These are phyloP conservation scores for Fraxinus baroniana DNA, from an alignment of 305 asterid species.

Conservation along the genomic window DNA sequence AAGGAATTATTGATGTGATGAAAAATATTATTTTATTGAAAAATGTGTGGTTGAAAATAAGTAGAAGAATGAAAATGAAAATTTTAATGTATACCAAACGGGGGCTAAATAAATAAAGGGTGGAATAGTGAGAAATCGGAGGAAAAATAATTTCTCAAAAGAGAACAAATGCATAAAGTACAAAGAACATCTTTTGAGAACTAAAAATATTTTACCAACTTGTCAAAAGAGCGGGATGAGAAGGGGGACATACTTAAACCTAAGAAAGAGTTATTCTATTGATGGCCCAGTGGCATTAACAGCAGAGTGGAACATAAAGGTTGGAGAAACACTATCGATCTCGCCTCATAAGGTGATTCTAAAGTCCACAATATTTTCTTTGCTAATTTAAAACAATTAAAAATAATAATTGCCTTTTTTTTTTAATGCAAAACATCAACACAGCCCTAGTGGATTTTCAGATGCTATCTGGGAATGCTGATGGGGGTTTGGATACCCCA, in stretches of 20 bases:
- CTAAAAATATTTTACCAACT: not conserved
- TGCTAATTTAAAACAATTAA: not conserved
- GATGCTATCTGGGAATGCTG: too few species aligned
- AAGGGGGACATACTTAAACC: not conserved
- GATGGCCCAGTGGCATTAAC: not conserved
- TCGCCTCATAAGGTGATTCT: not conserved
- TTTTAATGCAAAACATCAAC: too few species aligned
- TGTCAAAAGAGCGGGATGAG: not conserved
- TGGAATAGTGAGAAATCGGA: not conserved
- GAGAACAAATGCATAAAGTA: not conserved
- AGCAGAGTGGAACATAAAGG: not conserved
- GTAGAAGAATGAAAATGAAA: too few species aligned
- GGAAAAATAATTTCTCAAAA: not conserved
- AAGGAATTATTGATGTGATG: too few species aligned
- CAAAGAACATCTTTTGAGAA: not conserved
- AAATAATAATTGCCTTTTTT: not conserved
- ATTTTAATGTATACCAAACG: too few species aligned
- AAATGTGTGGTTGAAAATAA: too few species aligned
- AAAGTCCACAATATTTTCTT: not conserved
- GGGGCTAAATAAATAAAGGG: too few species aligned
- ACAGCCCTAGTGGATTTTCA: too few species aligned
- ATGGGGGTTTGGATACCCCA: too few species aligned
- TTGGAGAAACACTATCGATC: not conserved
- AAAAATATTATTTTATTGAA: too few species aligned
- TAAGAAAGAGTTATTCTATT: not conserved